These are phyloP conservation scores for Fusarium dlaminii DNA, from an alignment of 2,329 filamentous ascomycete species.

Conservation along the genomic window DNA sequence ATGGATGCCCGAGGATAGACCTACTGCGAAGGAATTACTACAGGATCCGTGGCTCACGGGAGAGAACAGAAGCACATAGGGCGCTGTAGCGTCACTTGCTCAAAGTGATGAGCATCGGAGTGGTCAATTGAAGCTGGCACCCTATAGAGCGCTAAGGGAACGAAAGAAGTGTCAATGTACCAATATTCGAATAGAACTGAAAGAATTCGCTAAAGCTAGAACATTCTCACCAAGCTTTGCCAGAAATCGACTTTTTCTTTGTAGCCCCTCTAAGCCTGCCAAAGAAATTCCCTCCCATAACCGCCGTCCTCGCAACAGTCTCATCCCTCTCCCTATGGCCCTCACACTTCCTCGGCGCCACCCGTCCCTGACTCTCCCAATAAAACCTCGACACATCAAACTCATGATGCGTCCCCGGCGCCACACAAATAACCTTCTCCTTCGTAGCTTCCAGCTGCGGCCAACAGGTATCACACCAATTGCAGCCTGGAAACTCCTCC, in stretches of 20 bases:
- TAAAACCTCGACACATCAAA: conserved; percentile 49
- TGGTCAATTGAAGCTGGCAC: too few species aligned
- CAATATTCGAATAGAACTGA: not conserved
- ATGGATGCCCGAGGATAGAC: conserved; percentile 34
- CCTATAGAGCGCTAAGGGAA: not conserved
- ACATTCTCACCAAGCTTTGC: conserved; percentile 4
- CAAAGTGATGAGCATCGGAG: rapidly evolving
- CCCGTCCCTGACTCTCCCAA: conserved; percentile 47
- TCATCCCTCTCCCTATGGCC: conserved; percentile 18
- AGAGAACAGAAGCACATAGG: not conserved
- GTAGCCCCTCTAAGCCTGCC: conserved; percentile 9
- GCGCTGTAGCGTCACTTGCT: rapidly evolving
- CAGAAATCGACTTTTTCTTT: conserved; percentile 21
- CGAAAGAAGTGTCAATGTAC: not conserved
- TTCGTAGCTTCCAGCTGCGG: conserved; percentile 42
- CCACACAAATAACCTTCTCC: conserved; percentile 37
- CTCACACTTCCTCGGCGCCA: conserved; percentile 37
- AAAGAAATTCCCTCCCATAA: conserved; percentile 20
- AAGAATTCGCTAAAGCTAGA: not conserved
- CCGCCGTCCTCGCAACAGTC: not conserved
- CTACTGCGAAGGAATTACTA: conserved; percentile 38
- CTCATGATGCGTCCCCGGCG: conserved; percentile 40
- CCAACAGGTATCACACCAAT: conserved; percentile 49
- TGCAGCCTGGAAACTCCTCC: conserved; percentile 36
- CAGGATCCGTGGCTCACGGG: conserved; percentile 37